A percentile compares a stretch with the other conserved stretches of the same genome.
Evolutionary conservation across 2,329 filamentous ascomycete species (phyloP).

Genomic region (Amylocarpus encephaloides): DNA sequence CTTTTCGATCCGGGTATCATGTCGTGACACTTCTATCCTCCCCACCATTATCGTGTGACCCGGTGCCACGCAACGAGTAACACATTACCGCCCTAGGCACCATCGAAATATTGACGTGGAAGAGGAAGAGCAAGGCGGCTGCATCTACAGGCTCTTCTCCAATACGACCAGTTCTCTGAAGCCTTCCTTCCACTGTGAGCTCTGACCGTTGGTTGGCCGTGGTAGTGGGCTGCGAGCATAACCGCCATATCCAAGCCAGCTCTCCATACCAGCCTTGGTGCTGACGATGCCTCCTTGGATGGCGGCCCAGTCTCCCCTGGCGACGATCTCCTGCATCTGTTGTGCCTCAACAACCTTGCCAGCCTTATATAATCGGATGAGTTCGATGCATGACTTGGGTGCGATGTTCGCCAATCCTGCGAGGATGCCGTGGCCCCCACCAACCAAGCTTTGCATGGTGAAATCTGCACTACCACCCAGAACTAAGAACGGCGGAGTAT

Average conservation of each 20-base stretch:
- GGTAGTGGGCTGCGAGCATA: constrained; percentile 44
- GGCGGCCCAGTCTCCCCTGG: constrained; percentile 61
- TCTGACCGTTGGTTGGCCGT: constrained; percentile 44
- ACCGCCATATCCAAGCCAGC: constrained; percentile 59
- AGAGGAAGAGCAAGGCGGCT: neutral
- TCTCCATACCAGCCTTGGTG: constrained; percentile 59
- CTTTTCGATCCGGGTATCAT: constrained; percentile 2
- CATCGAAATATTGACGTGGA: neutral
- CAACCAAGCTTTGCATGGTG: constrained; percentile 62
- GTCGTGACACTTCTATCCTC: constrained; percentile 1
- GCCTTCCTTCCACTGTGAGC: constrained; percentile 47
- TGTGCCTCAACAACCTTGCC: constrained; percentile 55
- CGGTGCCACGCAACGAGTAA: neutral
- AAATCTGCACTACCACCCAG: constrained; percentile 71
- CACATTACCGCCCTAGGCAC: constrained; percentile 1
- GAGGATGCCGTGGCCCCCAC: constrained; percentile 66
- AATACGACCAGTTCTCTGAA: constrained; percentile 46
- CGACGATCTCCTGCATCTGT: constrained; percentile 57
- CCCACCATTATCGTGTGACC: neutral
- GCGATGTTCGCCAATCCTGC: constrained; percentile 66
- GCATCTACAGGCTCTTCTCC: constrained; percentile 37
- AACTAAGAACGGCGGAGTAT: constrained; percentile 52
- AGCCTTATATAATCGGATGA: constrained; percentile 53
- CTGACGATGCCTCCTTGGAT: constrained; percentile 64
- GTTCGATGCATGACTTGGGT: constrained; percentile 56